These are phyloP conservation scores for Rhypophila decipiens DNA, from an alignment of 495 filamentous ascomycete species.

Conservation along the genomic window DNA sequence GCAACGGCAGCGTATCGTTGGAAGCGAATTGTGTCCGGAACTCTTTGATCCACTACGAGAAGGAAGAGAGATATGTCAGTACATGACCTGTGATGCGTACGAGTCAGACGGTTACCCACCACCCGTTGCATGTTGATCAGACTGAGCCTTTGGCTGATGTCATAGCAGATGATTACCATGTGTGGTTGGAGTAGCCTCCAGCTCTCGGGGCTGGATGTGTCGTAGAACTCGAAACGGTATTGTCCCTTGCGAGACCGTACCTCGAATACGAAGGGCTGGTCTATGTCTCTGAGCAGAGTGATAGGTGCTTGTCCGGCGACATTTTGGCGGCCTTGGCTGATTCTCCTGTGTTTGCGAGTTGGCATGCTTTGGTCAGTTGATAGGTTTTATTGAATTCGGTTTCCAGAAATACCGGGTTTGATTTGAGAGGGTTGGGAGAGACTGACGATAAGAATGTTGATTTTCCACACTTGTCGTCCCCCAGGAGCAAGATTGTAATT, in stretches of 20 bases:
- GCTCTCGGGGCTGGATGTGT: slow-evolving; percentile 67
- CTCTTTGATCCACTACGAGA: slow-evolving; percentile 60
- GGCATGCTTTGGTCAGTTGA: slow-evolving; percentile 2
- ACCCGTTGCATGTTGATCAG: slow-evolving; percentile 54
- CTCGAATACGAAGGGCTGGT: slow-evolving; percentile 81
- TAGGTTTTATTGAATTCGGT: background rate
- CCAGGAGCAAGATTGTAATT: slow-evolving; percentile 70
- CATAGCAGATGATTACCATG: slow-evolving; percentile 74
- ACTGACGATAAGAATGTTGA: slow-evolving; percentile 82
- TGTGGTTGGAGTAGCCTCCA: slow-evolving; percentile 69
- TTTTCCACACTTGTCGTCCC: slow-evolving; percentile 77
- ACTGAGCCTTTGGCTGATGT: slow-evolving; percentile 61
- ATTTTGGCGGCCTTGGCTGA: slow-evolving; percentile 37
- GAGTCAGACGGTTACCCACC: slow-evolving; percentile 35
- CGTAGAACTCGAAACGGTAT: slow-evolving; percentile 72
- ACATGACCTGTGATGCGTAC: slow-evolving; percentile 5
- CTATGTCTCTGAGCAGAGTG: slow-evolving; percentile 59
- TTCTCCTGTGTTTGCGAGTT: slow-evolving; percentile 31
- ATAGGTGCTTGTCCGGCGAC: slow-evolving; percentile 34
- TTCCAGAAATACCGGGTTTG: background rate
- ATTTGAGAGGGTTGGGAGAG: background rate
- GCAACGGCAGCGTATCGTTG: slow-evolving; percentile 56
- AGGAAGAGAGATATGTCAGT: slow-evolving; percentile 9
- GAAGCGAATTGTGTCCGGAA: slow-evolving; percentile 56
- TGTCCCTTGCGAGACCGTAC: slow-evolving; percentile 52